phyloP scores from a whole-genome alignment of 495 filamentous ascomycete species.

The Aspergillus ellipticus region DNA sequence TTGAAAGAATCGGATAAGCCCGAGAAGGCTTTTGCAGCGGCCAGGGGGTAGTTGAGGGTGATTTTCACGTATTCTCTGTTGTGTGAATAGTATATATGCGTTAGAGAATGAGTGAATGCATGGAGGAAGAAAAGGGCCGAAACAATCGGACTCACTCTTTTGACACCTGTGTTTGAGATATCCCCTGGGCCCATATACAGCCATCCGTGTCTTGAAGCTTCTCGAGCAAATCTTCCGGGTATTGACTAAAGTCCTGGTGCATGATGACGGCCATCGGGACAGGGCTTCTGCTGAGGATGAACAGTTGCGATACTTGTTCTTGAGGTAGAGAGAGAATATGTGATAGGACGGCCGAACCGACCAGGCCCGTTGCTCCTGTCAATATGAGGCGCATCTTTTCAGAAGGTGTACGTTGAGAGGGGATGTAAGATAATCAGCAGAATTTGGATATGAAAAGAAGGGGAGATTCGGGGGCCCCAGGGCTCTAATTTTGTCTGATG shows the following conservation, averaged over 20 bases:
- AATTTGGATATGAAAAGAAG: too few species aligned
- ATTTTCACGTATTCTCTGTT: constrained; percentile 65
- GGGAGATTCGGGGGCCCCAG: too few species aligned
- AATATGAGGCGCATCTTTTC: too few species aligned
- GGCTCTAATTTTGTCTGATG: too few species aligned
- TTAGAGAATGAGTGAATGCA: neutral
- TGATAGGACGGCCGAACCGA: constrained; percentile 61
- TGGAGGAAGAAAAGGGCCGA: neutral
- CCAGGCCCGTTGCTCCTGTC: too few species aligned
- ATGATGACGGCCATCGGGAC: constrained; percentile 63
- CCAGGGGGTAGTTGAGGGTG: constrained; percentile 60
- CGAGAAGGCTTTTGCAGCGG: constrained; percentile 57
- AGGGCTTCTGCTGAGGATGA: constrained; percentile 61
- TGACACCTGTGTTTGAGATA: constrained; percentile 52
- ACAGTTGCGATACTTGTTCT: constrained; percentile 52
- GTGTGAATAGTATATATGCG: too few species aligned
- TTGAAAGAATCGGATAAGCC: constrained; percentile 53
- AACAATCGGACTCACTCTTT: constrained; percentile 54
- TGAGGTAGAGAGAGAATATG: constrained; percentile 55
- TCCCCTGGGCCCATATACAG: constrained; percentile 71
- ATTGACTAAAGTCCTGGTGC: constrained; percentile 60
- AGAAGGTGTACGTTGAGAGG: too few species aligned
- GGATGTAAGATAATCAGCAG: too few species aligned
- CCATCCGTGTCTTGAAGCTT: too few species aligned
- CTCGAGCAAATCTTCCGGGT: too few species aligned